Percentiles rank a stretch among this genome's conserved stretches.
Evolutionary conservation across 2,329 filamentous ascomycete genomes (phyloP).

Genomic region (Sarocladium oryzae): DNA sequence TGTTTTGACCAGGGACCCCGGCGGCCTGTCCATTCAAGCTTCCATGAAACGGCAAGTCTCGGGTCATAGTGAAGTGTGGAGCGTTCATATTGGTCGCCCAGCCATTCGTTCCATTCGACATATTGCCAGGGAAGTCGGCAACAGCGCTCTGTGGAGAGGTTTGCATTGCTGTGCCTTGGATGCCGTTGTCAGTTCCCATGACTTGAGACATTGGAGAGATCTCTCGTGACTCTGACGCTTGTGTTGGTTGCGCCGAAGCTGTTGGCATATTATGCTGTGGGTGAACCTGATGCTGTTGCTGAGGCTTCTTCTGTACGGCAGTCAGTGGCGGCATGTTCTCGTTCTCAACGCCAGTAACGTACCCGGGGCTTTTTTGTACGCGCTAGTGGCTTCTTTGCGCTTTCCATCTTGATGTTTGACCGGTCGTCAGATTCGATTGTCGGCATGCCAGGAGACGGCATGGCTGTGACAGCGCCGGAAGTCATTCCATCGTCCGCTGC

Average conservation of each 20-base stretch:
- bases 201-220: slow-evolving; percentile 48
- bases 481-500: neutral
- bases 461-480: slow-evolving; percentile 12
- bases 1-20: slow-evolving; percentile 11
- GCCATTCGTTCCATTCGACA: slow-evolving; percentile 21
- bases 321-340: no score
- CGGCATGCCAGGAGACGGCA: slow-evolving; percentile 38
- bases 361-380: slow-evolving; percentile 38
- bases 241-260: neutral
- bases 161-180: slow-evolving; percentile 39
- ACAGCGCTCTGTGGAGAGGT: slow-evolving; percentile 39
- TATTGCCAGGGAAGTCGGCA: slow-evolving; percentile 29
- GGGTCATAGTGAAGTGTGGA: neutral
- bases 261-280: neutral
- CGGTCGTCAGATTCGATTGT: slow-evolving; percentile 29
- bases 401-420: slow-evolving; percentile 17
- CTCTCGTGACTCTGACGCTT: slow-evolving; percentile 36
- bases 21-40: neutral
- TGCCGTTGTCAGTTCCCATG: slow-evolving; percentile 45
- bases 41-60: neutral
- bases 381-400: slow-evolving; percentile 18
- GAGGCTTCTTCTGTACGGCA: neutral
- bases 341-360: no score
- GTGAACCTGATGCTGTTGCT: neutral
- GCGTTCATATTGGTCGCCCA: slow-evolving; percentile 28